phyloP scores from a whole-genome alignment of 176 grass and related monocot genomes.

The Pontederia paniculata region DNA sequence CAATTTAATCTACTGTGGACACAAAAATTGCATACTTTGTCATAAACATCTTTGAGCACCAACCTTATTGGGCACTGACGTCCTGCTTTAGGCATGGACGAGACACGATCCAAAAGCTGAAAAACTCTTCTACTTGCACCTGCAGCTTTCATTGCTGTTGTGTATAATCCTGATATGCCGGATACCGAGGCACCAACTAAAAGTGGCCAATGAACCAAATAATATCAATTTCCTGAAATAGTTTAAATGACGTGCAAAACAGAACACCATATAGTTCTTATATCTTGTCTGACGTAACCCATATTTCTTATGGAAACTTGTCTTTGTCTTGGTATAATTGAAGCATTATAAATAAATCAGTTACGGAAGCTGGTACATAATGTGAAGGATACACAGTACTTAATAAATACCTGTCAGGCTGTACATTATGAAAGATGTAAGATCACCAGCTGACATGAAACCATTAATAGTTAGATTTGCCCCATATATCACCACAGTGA shows the following conservation, averaged over 20 bases:
- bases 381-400: too few species aligned
- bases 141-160: conserved; percentile 95
- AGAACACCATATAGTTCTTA: too few species aligned
- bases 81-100: conserved; percentile 63
- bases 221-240: too few species aligned
- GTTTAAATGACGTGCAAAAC: too few species aligned
- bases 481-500: conserved; percentile 84
- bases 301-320: too few species aligned
- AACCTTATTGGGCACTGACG: conserved; percentile 55
- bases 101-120: conserved; percentile 76
- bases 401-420: conserved; percentile 67
- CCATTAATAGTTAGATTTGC: conserved; percentile 91
- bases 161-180: conserved; percentile 80
- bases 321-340: too few species aligned
- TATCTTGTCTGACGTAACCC: too few species aligned
- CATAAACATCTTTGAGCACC: conserved; percentile 2
- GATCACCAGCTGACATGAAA: conserved; percentile 88
- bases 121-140: conserved; percentile 95
- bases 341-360: too few species aligned
- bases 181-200: conserved; percentile 89
- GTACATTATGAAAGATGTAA: conserved; percentile 96
- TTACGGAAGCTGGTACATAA: too few species aligned
- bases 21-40: too few species aligned
- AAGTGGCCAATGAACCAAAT: background rate
- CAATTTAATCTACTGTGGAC: too few species aligned